phyloP scores from a whole-genome alignment of 75 land plant species.

The Cryptomeria japonica region DNA sequence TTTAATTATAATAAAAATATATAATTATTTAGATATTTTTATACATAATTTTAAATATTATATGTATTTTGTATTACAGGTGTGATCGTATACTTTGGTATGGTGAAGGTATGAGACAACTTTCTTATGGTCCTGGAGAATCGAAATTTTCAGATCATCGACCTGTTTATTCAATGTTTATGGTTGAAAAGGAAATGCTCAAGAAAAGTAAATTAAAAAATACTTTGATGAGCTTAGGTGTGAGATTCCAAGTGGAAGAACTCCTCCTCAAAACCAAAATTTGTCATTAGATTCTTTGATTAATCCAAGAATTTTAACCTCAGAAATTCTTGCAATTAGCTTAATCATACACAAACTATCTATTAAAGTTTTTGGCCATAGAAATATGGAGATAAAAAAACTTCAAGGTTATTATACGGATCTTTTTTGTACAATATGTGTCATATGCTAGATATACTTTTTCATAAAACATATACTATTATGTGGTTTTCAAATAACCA shows the following conservation, averaged over 20 bases:
- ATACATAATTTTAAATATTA: background rate
- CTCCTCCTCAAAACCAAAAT: slow-evolving; percentile 36
- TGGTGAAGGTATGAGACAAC: slow-evolving; percentile 48
- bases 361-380: too few relatives aligned
- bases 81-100: slow-evolving; percentile 68
- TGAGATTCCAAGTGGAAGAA: slow-evolving; percentile 30
- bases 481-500: too few relatives aligned
- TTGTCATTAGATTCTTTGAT: background rate
- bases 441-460: too few relatives aligned
- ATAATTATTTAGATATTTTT: background rate
- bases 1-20: background rate
- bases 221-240: slow-evolving; percentile 10
- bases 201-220: slow-evolving; percentile 34
- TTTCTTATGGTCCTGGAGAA: slow-evolving; percentile 47
- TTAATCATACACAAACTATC: background rate
- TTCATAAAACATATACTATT: too few relatives aligned
- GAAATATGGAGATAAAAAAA: too few relatives aligned
- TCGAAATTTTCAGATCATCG: slow-evolving; percentile 62
- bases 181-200: slow-evolving; percentile 37
- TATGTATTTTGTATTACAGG: slow-evolving; percentile 24
- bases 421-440: too few relatives aligned
- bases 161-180: slow-evolving; percentile 53
- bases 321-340: background rate
- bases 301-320: background rate
- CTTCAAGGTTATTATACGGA: too few relatives aligned